Conservation (phyloP, 345 rosid genomes). For the Laguncularia racemosa region DNA sequence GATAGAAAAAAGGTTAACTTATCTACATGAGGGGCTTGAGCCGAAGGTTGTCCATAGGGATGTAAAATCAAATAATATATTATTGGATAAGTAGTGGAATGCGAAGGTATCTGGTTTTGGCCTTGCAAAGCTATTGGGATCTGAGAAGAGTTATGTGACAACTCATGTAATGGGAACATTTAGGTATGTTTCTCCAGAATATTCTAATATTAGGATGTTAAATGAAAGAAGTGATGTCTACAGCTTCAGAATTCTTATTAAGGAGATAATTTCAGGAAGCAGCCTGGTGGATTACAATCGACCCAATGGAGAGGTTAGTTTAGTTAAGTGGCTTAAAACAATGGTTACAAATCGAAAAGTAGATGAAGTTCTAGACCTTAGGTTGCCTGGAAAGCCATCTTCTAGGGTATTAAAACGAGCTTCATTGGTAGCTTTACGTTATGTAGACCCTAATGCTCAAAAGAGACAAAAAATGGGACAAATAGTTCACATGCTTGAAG, state of each 20-base stretch:
- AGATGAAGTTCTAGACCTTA: conserved; percentile 80
- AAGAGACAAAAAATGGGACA: conserved; percentile 97
- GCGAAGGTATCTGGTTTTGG: conserved; percentile 87
- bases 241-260: conserved; percentile 87
- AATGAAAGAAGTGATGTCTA: conserved; percentile 93
- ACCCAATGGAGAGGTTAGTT: conserved; percentile 72
- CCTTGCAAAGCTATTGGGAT: conserved; percentile 78
- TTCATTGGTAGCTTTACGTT: conserved; percentile 78
- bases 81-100: conserved; percentile 84
- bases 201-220: conserved; percentile 96
- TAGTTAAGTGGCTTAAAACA: conserved; percentile 89
- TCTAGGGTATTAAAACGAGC: conserved; percentile 81
- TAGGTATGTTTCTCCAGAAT: conserved; percentile 98
- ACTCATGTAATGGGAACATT: conserved; percentile 98
- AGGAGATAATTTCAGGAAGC: conserved; percentile 92
- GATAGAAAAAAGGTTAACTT: conserved; percentile 76
- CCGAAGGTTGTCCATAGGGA: conserved; percentile 92
- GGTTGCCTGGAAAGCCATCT: conserved; percentile 69
- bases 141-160: conserved; percentile 79
- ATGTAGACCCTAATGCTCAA: conserved; percentile 93
- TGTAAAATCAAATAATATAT: conserved; percentile 85
- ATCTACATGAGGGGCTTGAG: conserved; percentile 86
- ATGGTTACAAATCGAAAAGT: conserved; percentile 81
- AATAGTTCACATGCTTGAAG: conserved; percentile 95
- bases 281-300: conserved; percentile 90